Evolutionary conservation across 768 basidiomycete genomes (phyloP), one percentile per base, ranked within the genome.

Genomic region (Cubamyces lactineus): DNA sequence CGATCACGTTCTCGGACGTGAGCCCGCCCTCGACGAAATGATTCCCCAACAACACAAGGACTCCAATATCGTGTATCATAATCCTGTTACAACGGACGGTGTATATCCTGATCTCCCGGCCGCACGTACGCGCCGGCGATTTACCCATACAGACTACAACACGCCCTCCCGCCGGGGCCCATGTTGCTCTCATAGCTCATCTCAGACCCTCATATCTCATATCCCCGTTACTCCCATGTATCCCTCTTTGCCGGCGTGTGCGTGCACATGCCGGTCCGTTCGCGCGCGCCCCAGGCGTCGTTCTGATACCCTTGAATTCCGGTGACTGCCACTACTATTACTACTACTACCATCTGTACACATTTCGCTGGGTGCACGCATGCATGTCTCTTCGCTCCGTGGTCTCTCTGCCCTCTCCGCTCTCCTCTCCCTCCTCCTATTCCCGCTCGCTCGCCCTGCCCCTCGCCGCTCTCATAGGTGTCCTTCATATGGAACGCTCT

Each of bases 1-100:
- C 83, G 7, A 73, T 84, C 57, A 78, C 76, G 34, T 81, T 81
- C 52, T 72, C 72, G 38, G 49, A 40, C 66, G 65, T 60, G 39
- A 19, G 34, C 30, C 50, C 60, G 38, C 57, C 63, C 1, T 38
- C 62, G 47, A 54, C 53, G 43, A 61, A 61, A 51, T 61, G 43
- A 48, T 15, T 39, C 21, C 8, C 28, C 12, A 17, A 3, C 24
- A 11, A n/a, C 26, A 28, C 30, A 40, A 0, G 46, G 55, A 56
- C 57, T 50, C 41, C 42, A 30, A 30, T 15, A 45, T 19, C n/a
- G 8, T 61, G 59, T 61, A 61, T 61, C 59, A 61, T 61, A 61
- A 23, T 42, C 54, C 15, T 30, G 38, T 42, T 15, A 28, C 30
- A 4, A 42, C 52, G 48, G 49, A 42, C 57, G 41, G 49, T 59